Evolutionary conservation across 2,329 filamentous ascomycete genomes (phyloP).

Genomic region (Periconia macrospinosa): DNA sequence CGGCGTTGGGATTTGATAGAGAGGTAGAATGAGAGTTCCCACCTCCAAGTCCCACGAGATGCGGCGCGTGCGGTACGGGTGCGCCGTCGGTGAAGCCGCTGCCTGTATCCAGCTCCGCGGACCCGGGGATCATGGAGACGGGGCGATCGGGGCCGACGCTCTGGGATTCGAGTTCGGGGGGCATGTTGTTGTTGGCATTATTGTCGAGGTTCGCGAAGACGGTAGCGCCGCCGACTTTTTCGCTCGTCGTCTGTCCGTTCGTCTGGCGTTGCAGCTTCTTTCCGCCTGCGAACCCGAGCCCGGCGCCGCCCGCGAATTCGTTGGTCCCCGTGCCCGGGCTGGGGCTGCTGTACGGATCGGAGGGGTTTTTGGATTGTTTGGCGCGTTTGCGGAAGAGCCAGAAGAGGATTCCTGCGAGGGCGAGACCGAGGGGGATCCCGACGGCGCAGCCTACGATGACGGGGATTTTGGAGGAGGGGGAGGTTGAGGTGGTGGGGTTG

Average conservation of each 20-base stretch:
- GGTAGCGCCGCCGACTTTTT: constrained; percentile 11
- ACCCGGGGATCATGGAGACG: constrained; percentile 27
- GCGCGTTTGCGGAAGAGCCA: constrained; percentile 38
- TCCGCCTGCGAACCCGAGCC: constrained; percentile 24
- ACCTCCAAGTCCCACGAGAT: constrained; percentile 35
- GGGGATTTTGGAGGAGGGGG: constrained; percentile 20
- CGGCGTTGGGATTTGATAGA: neutral
- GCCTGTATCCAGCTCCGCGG: constrained; percentile 34
- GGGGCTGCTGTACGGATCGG: neutral
- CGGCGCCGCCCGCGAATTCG: constrained; percentile 24
- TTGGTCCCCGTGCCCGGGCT: no score
- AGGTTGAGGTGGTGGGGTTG: no score
- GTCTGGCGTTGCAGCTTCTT: constrained; percentile 22
- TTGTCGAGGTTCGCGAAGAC: constrained; percentile 13
- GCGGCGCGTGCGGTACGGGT: constrained; percentile 25
- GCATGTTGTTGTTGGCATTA: neutral
- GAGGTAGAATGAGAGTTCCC: constrained; percentile 13
- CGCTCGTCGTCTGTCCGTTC: constrained; percentile 11
- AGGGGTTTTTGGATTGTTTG: constrained; percentile 18
- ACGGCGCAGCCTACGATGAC: constrained; percentile 41
- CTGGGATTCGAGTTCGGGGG: constrained; percentile 31
- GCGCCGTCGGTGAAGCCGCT: constrained; percentile 27
- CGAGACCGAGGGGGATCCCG: constrained; percentile 38
- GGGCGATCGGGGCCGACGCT: constrained; percentile 32
- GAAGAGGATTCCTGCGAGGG: constrained; percentile 30